These are phyloP conservation scores for Malania oleifera DNA, from an alignment of 164 flowering plant species.

Conservation along the genomic window DNA sequence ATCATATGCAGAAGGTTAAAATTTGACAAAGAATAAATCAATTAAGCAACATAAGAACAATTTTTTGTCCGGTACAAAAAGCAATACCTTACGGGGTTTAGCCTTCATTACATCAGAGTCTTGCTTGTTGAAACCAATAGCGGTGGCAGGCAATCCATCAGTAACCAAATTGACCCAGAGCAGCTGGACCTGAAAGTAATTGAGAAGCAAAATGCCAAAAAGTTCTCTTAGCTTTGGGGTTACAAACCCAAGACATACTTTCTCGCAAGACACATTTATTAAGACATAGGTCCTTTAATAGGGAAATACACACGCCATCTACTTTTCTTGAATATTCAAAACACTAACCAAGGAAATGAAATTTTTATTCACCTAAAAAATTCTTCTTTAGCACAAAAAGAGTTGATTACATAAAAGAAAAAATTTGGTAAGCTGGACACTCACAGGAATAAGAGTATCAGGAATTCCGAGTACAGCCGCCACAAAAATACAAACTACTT, in stretches of 20 bases:
- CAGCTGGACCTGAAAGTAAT: slow-evolving; percentile 71
- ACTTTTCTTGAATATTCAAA: background rate
- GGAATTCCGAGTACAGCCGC: slow-evolving; percentile 99
- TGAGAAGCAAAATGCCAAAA: slow-evolving; percentile 2
- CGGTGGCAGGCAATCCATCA: slow-evolving; percentile 99
- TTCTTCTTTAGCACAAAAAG: background rate
- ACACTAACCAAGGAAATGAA: background rate
- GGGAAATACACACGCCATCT: background rate
- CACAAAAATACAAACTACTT: slow-evolving; percentile 98
- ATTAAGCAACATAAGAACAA: background rate
- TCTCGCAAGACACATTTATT: background rate
- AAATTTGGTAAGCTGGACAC: slow-evolving; percentile 17
- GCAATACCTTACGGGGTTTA: slow-evolving; percentile 91
- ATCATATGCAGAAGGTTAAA: background rate
- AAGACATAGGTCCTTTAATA: background rate
- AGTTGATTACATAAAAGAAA: background rate
- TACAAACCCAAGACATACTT: background rate
- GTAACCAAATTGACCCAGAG: slow-evolving; percentile 99
- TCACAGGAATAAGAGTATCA: slow-evolving; percentile 95
- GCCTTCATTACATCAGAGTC: slow-evolving; percentile 96
- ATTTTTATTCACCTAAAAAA: too few relatives aligned
- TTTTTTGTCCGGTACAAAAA: background rate
- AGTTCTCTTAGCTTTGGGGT: background rate
- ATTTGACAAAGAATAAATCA: background rate
- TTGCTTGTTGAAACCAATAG: slow-evolving; percentile 96